phyloP scores from a whole-genome alignment of 1,284 basidiomycete species.

The Bjerkandera adusta region DNA sequence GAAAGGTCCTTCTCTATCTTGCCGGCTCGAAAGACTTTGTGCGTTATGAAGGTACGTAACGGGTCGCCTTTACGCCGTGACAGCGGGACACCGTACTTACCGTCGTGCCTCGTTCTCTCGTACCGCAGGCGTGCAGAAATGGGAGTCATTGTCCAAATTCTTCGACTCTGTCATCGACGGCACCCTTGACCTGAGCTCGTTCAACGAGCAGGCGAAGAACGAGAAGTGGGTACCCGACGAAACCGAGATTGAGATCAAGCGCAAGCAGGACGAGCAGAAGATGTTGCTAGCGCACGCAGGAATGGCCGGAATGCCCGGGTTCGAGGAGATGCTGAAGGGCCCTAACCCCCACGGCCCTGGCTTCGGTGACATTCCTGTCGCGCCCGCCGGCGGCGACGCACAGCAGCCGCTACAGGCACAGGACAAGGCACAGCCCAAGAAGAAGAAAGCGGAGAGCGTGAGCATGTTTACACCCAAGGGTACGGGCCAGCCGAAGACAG shows the following conservation, averaged over 20 bases:
- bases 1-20: constrained; percentile 67
- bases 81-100: not conserved
- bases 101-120: not conserved
- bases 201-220: constrained; percentile 34
- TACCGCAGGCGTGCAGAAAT: constrained; percentile 58
- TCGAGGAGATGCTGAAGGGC: too few species aligned
- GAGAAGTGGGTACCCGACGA: constrained; percentile 42
- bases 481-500: too few species aligned
- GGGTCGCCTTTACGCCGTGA: not conserved
- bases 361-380: too few species aligned
- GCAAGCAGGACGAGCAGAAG: constrained; percentile 49
- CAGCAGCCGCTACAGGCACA: too few species aligned
- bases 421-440: too few species aligned
- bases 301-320: constrained; percentile 47
- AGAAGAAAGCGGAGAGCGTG: too few species aligned
- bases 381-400: too few species aligned
- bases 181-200: constrained; percentile 48
- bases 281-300: constrained; percentile 52
- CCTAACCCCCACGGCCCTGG: too few species aligned
- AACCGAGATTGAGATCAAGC: constrained; percentile 45
- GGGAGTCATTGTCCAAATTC: constrained; percentile 64
- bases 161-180: constrained; percentile 68
- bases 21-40: constrained; percentile 51
- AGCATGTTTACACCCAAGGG: too few species aligned
- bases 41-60: constrained; percentile 54